Base-by-base conservation (phyloP, 2,329 filamentous ascomycete genomes). In the Aureobasidium leucospermi region DNA sequence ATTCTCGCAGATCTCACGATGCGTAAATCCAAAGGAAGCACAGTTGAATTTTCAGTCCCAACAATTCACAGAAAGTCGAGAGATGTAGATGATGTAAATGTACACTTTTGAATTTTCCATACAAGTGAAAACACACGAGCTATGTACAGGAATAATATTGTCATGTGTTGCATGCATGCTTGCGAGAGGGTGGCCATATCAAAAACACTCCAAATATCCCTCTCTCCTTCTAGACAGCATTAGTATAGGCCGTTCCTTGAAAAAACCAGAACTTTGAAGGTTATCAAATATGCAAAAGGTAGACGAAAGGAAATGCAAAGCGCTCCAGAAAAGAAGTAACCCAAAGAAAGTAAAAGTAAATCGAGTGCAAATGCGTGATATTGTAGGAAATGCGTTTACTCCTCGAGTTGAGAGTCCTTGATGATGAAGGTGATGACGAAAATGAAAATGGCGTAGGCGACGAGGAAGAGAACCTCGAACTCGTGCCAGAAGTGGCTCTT, bases 401-500 rank as follows among this genome's bases (percentile, higher is more conserved):
- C 28, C 9, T 55, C 41, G 19, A 56, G 11, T 39, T 47, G 29
- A 6, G 16, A 41, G 41, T 59, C 48, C 39, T 41, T 28, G 32
- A 59, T 52, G 47, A 59, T 23, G 47, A 59, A 59, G 41, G 47
- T 52, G 58, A 59, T 23, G 47, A 59, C 48, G 41, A 59, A 59
- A 46, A 59, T 59, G 58, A 59, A 59, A 41, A 59, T 59, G 47
- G 58, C 41, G 47, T 59, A 59, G 4, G 58, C 58, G 48, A 43
- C 31, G 58, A 59, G 58, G 58, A 59, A 59, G 13, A 59, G 31
- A 13, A 59, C 46, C 58, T 59, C 58, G 29, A 59, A 53, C 47
- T 59, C 58, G 58, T 59, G 58, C 58, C 58, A 59, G 58, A 59
- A 59, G 58, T 59, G 58, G 48, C 47, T 59, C 58, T 59, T 59